Evolutionary conservation across 495 filamentous ascomycete species (phyloP).

Genomic region (Aspergillus saccharolyticus): DNA sequence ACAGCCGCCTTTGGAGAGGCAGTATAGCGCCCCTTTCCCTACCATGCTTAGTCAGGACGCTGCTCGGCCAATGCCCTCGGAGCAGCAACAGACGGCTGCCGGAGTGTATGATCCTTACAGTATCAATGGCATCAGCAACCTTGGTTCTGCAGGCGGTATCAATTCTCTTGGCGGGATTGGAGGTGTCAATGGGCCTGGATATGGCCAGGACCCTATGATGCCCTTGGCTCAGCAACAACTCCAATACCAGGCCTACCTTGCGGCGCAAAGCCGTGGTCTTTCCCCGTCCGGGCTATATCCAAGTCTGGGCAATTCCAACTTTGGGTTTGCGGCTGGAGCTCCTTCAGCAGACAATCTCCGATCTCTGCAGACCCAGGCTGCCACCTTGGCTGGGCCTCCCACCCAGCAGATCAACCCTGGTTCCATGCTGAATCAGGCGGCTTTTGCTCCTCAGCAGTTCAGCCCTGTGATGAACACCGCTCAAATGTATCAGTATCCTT

Average conservation of each 20-base stretch:
- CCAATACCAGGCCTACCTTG: slow-evolving; percentile 44
- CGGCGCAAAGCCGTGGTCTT: slow-evolving; percentile 41
- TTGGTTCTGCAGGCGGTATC: slow-evolving; percentile 16
- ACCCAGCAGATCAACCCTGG: slow-evolving; percentile 34
- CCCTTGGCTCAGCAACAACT: slow-evolving; percentile 42
- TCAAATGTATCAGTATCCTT: slow-evolving; percentile 51
- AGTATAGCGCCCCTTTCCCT: slow-evolving; percentile 43
- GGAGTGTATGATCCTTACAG: slow-evolving; percentile 41
- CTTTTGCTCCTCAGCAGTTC: slow-evolving; percentile 43
- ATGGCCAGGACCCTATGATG: slow-evolving; percentile 36
- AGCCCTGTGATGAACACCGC: slow-evolving; percentile 43
- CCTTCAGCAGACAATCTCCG: slow-evolving; percentile 42
- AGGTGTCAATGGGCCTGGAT: slow-evolving; percentile 27
- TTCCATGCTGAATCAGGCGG: slow-evolving; percentile 40
- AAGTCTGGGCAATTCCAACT: slow-evolving; percentile 30
- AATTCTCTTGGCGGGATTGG: slow-evolving; percentile 23
- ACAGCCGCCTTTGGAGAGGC: slow-evolving; percentile 42
- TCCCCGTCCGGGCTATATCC: slow-evolving; percentile 42
- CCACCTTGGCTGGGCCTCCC: slow-evolving; percentile 28
- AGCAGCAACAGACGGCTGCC: slow-evolving; percentile 32
- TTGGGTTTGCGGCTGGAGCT: slow-evolving; percentile 38
- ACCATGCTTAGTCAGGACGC: slow-evolving; percentile 34
- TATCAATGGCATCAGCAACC: slow-evolving; percentile 33
- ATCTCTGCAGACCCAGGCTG: slow-evolving; percentile 32
- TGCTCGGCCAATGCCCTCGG: slow-evolving; percentile 35